These are phyloP conservation scores for Trametes villosa DNA, from an alignment of 768 basidiomycete genomes.

Conservation along the genomic window DNA sequence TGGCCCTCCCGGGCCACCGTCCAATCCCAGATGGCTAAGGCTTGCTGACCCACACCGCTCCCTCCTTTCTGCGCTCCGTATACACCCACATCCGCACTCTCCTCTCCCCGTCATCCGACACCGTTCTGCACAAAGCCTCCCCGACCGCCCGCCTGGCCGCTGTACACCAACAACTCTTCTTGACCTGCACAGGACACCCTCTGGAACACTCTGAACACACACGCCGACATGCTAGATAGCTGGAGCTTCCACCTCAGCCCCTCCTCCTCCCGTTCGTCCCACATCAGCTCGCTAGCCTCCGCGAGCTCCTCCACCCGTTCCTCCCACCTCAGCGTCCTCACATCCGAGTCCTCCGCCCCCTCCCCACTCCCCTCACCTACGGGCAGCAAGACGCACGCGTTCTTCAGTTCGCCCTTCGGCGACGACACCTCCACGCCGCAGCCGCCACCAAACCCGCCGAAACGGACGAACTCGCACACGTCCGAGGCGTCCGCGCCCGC, in stretches of 20 bases:
- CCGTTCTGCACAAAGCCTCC: neutral
- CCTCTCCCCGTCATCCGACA: neutral
- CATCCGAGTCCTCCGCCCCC: conserved; percentile 25
- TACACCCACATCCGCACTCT: conserved; percentile 1
- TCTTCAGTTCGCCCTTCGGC: conserved; percentile 45
- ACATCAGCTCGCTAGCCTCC: too few relatives aligned
- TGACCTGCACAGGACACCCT: neutral
- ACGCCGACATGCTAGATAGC: conserved; percentile 29
- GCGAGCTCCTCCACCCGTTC: conserved; percentile 28
- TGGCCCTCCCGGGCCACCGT: neutral
- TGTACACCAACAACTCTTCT: conserved; percentile 4
- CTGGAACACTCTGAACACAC: neutral
- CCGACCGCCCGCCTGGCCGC: neutral
- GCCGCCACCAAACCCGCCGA: conserved; percentile 38
- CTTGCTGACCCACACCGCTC: neutral
- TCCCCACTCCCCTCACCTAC: conserved; percentile 34
- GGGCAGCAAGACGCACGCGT: conserved; percentile 35
- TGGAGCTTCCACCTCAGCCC: conserved; percentile 29
- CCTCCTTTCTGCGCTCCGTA: neutral
- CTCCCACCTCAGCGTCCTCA: conserved; percentile 33
- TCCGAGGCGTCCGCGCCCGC: conserved; percentile 22
- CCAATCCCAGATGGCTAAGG: neutral
- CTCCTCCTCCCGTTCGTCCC: conserved; percentile 25
- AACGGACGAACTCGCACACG: conserved; percentile 11
- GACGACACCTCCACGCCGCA: conserved; percentile 53